Evolutionary conservation across 2,329 filamentous ascomycete species (phyloP).

Genomic region (Neofusicoccum parvum): DNA sequence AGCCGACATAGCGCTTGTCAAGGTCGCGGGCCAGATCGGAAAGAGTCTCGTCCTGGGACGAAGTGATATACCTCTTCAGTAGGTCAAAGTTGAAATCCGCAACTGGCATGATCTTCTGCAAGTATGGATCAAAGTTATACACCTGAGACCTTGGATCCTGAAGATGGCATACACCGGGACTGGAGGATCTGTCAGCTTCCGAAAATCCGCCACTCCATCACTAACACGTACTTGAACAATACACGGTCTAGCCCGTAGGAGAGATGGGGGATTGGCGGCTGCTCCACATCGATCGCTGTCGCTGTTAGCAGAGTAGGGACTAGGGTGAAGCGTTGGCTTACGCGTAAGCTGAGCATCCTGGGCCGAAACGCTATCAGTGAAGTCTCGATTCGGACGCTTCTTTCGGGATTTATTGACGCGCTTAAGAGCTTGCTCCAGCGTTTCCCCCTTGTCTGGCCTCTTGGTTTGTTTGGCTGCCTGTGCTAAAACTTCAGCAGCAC

Average conservation of each 20-base stretch:
- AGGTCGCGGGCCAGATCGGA: constrained; percentile 67
- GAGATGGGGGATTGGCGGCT: constrained; percentile 62
- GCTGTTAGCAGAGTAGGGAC: constrained; percentile 28
- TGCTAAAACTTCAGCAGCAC: not conserved
- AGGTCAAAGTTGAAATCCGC: constrained; percentile 89
- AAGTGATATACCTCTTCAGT: constrained; percentile 85
- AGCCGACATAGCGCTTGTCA: constrained; percentile 83
- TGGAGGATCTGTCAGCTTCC: constrained; percentile 26
- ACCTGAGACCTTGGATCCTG: constrained; percentile 86
- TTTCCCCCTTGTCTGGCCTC: not conserved
- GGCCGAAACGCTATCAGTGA: not conserved
- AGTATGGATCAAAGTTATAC: constrained; percentile 96
- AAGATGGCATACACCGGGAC: constrained; percentile 82
- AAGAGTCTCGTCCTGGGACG: constrained; percentile 77
- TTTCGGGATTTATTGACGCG: not conserved
- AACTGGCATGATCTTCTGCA: constrained; percentile 90
- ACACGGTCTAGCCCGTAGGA: constrained; percentile 80
- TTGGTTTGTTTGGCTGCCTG: not conserved
- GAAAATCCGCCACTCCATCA: not conserved
- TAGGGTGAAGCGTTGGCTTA: not conserved
- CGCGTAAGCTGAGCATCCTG: constrained; percentile 15
- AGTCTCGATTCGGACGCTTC: not conserved
- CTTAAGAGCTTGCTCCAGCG: not conserved
- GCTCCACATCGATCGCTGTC: constrained; percentile 45
- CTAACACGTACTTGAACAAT: constrained; percentile 73